Evolutionary conservation across 176 grass and related monocot species (phyloP).

Genomic region (Pharus latifolius): DNA sequence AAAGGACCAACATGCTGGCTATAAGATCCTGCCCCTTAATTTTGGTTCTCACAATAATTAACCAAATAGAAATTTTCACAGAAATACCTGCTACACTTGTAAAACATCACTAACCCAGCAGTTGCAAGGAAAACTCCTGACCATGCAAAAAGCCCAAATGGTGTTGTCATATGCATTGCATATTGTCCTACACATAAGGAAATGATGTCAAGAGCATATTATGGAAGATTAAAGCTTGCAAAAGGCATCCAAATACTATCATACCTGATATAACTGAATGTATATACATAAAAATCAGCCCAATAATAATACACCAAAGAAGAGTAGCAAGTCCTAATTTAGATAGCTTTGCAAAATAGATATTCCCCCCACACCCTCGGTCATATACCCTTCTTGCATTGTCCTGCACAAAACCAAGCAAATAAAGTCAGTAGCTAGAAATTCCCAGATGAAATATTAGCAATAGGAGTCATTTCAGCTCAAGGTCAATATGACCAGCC

Average conservation of each 20-base stretch:
- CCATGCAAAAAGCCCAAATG: constrained; percentile 78
- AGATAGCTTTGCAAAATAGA: constrained; percentile 45
- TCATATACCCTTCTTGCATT: constrained; percentile 94
- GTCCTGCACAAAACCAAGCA: constrained; percentile 43
- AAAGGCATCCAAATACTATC: background rate
- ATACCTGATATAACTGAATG: constrained; percentile 87
- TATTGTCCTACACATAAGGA: constrained; percentile 51
- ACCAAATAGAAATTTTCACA: background rate
- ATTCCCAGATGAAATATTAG: background rate
- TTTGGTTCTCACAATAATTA: constrained; percentile 1
- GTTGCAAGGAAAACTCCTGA: constrained; percentile 79
- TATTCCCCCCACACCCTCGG: constrained; percentile 57
- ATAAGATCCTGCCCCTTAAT: background rate
- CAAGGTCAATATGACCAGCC: background rate
- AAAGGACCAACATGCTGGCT: constrained; percentile 1
- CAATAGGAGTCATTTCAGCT: background rate
- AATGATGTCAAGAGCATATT: constrained; percentile 10
- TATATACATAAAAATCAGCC: constrained; percentile 64
- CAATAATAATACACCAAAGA: constrained; percentile 71
- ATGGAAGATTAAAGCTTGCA: background rate
- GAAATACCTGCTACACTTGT: constrained; percentile 97
- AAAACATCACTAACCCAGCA: constrained; percentile 83
- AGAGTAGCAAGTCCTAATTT: constrained; percentile 89
- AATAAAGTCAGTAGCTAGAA: background rate
- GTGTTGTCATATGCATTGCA: constrained; percentile 34